Percentiles rank a stretch among this genome's conserved stretches.
Evolutionary conservation across 768 basidiomycete species (phyloP).

Genomic region (Boletus edulis): DNA sequence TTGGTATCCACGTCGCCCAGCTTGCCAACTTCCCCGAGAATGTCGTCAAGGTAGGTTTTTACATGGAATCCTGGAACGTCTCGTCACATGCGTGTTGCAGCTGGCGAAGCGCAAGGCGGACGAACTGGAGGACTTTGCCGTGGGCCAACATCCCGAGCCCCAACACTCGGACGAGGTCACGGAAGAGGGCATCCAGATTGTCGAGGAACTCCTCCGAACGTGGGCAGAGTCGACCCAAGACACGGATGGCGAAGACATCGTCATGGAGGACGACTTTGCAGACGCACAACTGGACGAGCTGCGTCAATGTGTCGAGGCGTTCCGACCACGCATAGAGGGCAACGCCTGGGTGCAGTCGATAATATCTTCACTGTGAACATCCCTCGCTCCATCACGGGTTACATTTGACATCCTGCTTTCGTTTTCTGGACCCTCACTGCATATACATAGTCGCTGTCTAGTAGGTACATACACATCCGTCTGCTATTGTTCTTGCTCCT

Average conservation of each 20-base stretch:
- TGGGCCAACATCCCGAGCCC: conserved; percentile 36
- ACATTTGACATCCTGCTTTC: background rate
- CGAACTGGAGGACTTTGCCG: conserved; percentile 83
- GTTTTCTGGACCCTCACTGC: background rate
- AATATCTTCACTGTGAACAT: conserved; percentile 39
- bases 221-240: conserved; percentile 53
- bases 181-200: conserved; percentile 76
- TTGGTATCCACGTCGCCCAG: conserved; percentile 96
- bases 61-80: background rate
- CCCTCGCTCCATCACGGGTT: background rate
- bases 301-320: conserved; percentile 60
- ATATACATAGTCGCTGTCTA: conserved; percentile 9
- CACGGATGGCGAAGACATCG: conserved; percentile 43
- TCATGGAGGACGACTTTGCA: conserved; percentile 45
- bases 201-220: conserved; percentile 71
- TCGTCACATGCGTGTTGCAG: conserved; percentile 35
- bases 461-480: conserved; percentile 10
- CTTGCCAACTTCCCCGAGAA: conserved; percentile 97
- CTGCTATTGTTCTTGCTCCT: conserved; percentile 8
- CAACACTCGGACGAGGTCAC: conserved; percentile 57
- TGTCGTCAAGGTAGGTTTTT: conserved; percentile 70
- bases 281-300: conserved; percentile 45
- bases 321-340: conserved; percentile 64
- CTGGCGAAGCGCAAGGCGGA: conserved; percentile 91
- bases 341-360: conserved; percentile 78